Evolutionary conservation across 2,329 filamentous ascomycete genomes (phyloP).

Genomic region (Botrytis paeoniae): DNA sequence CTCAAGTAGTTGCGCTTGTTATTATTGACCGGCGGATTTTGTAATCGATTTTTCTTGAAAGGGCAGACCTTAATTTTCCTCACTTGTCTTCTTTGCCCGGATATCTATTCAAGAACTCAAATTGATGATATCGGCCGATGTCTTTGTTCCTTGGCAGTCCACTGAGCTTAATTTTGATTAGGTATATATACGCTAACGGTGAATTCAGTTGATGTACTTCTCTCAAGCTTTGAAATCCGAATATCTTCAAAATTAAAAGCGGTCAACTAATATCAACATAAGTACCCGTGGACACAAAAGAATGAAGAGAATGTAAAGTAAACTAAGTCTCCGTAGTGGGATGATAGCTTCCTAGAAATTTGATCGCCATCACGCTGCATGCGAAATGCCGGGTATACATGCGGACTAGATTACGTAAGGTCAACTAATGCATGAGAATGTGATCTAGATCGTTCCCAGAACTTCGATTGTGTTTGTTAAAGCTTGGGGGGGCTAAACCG

Average conservation of each 20-base stretch:
- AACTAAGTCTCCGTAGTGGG: background rate
- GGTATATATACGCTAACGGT: background rate
- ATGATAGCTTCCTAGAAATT: background rate
- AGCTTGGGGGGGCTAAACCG: background rate
- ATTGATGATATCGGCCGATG: background rate
- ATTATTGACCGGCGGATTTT: background rate
- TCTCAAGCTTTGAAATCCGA: background rate
- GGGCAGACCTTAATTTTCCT: background rate
- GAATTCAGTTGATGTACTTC: background rate
- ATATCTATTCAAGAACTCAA: background rate
- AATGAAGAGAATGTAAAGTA: background rate
- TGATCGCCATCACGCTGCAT: background rate
- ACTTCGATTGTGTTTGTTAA: background rate
- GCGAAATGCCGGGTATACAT: background rate
- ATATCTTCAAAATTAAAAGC: background rate
- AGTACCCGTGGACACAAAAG: background rate
- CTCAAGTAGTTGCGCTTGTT: background rate
- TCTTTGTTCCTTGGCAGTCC: slow-evolving; percentile 1
- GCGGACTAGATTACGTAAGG: background rate
- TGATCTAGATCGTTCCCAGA: slow-evolving; percentile 7
- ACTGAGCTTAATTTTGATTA: background rate
- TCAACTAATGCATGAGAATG: background rate
- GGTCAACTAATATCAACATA: no score
- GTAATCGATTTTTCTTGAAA: background rate
- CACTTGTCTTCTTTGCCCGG: background rate